Base-by-base conservation (phyloP, 495 filamentous ascomycete species). In the Podospora pseudopauciseta region DNA sequence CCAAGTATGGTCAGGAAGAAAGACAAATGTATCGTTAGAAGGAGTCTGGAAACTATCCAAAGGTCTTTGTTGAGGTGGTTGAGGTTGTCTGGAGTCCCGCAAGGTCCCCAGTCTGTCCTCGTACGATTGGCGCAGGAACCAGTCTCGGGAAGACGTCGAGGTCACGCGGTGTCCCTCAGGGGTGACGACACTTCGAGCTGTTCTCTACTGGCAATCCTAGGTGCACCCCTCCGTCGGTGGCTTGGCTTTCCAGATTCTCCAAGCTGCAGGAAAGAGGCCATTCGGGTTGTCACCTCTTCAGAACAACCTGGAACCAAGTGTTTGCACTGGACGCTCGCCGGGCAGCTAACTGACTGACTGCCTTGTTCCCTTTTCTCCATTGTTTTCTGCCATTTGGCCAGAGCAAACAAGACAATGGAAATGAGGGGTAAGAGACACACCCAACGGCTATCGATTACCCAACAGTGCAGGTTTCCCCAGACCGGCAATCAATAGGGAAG, bases 91-190 rank as follows among this genome's bases (percentile, higher is more conserved):
- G 18, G 23, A 58, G 55, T 58, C n/a, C 53, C 49, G 60, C 55
- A 57, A 64, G 26, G 26, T 55, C 16, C 60, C 60, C 55, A 20
- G 58, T n/a, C 5, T 23, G 30, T 4, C 18, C 27, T 73, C 72
- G 69, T 73, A 71, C 67, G 72, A 71, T 71, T 69, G 69, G 67
- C 64, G 67, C 67, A 69, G 65, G 68, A 54, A 66, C 65, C 53
- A 49, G 19, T 32, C 44, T 63, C 20, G 70, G 65, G 67, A 66
- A 65, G 66, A 64, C 59, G 66, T 54, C 30, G 53, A 66, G 68
- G 71, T 73, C 71, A 73, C 71, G 71, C 68, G 71, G 71, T 61
- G 27, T 58, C 30, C 28, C 20, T n/a, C 60, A 34, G 63, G 69
- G 69, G 68, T 71, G 71, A 75, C 71, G 70, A 72, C 71, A 73